Evolutionary conservation across 257 asterid species (phyloP), one percentile per base, ranked within the genome.

Genomic region (Solanum ahanhuiri): DNA sequence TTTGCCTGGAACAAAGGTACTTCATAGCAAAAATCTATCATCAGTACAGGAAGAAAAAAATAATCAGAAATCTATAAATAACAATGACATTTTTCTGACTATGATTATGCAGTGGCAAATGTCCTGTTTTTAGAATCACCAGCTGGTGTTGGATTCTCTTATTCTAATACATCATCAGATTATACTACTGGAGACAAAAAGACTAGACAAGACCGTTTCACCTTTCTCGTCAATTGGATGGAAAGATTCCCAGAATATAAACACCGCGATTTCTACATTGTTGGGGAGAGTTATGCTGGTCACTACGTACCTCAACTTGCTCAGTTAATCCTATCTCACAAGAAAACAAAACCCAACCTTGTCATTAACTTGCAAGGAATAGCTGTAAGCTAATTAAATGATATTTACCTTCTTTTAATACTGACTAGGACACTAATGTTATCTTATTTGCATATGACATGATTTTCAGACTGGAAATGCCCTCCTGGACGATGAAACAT

Each of bases 381-480:
- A 23, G 88, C 88, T 20, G 88, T 79, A 79, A 77, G 48, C 25
- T 18, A 14, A 41, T 12, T 23, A 7, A 23, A 20, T 37, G 35
- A 67, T 25, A 22, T 8, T 4, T 7, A n/a, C 60, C 30, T 76
- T 25, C 18, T 63, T 71, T 20, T 72, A 9, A 5, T n/a, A 28
- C 82, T n/a, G 57, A 45, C 12, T 25, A 15, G 57, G 17, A 20
- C 84, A 8, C 41, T 15, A 15, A 25, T 23, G 25, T 28, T 28
- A 45, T 79, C 66, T 45, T 15, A 79, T 28, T 79, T 43, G 25
- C 39, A 79, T 2, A 15, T 79, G 41, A 45, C 84, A 25, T 79
- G 18, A 51, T 45, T 48, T 85, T 69, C 90, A 95, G 98, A 91
- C 94, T 41, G 98, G 98, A n/a, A 95, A 94, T 70, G 95, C 95